phyloP scores from a whole-genome alignment of 2,329 filamentous ascomycete species.

The Colletotrichum cuscutae region DNA sequence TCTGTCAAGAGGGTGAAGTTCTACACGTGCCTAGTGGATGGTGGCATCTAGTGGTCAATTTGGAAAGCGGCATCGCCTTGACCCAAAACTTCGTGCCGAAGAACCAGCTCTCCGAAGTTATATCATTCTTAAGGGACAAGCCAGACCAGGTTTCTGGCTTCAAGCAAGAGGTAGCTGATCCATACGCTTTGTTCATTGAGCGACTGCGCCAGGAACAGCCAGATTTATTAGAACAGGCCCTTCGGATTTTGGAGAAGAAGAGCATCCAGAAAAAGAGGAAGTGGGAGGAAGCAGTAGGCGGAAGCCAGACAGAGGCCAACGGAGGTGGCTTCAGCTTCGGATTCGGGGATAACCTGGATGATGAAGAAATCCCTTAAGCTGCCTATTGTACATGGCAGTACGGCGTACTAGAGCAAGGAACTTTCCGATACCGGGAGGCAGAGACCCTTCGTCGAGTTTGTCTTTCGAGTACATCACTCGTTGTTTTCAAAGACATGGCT shows the following conservation, averaged over 20 bases:
- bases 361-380: conserved; percentile 45
- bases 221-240: conserved; percentile 72
- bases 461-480: neutral
- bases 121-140: conserved; percentile 85
- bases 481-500: neutral
- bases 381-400: neutral
- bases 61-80: conserved; percentile 85
- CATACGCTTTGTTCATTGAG: conserved; percentile 79
- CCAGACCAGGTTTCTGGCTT: conserved; percentile 91
- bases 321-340: conserved; percentile 63
- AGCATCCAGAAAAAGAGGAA: conserved; percentile 77
- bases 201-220: conserved; percentile 73
- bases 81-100: conserved; percentile 95
- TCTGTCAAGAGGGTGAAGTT: conserved; percentile 86
- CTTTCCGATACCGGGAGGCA: neutral
- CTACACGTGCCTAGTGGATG: conserved; percentile 93
- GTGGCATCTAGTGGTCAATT: conserved; percentile 96
- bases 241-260: conserved; percentile 73
- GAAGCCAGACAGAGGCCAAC: conserved; percentile 46
- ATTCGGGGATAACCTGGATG: conserved; percentile 60
- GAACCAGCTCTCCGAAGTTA: conserved; percentile 76
- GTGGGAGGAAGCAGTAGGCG: conserved; percentile 83
- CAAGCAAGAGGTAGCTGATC: conserved; percentile 74
- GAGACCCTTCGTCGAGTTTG: neutral
- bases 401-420: neutral